phyloP scores from a whole-genome alignment of 148 eudicot species.

The Persicaria maculosa region DNA sequence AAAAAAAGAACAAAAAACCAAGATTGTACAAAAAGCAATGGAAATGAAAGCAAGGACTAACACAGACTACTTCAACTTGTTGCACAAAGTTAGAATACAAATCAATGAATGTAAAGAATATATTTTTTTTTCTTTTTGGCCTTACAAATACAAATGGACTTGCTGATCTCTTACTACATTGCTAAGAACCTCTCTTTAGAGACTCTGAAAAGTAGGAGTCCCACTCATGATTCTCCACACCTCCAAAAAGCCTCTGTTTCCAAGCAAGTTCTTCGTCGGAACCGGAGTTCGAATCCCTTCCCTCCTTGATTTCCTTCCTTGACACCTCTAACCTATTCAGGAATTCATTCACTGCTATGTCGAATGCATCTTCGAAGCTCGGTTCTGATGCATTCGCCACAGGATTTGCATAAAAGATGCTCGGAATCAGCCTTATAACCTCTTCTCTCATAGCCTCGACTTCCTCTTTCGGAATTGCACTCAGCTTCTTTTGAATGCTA shows the following conservation, averaged over 20 bases:
- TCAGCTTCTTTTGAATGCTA: slow-evolving; percentile 56
- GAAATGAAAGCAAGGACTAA: too few relatives aligned
- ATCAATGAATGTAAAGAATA: too few relatives aligned
- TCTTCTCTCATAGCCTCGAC: slow-evolving; percentile 68
- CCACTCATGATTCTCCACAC: not conserved
- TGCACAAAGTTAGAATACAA: not conserved
- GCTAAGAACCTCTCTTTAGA: not conserved
- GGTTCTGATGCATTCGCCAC: slow-evolving; percentile 51
- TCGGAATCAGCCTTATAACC: slow-evolving; percentile 76
- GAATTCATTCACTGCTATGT: slow-evolving; percentile 51
- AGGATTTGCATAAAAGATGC: slow-evolving; percentile 82
- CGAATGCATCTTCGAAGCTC: slow-evolving; percentile 77
- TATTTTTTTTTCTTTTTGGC: too few relatives aligned
- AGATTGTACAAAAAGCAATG: too few relatives aligned
- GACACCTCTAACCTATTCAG: slow-evolving; percentile 17
- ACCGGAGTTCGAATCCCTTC: slow-evolving; percentile 5
- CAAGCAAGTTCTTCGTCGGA: not conserved
- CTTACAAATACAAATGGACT: too few relatives aligned
- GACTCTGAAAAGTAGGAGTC: not conserved
- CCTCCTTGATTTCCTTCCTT: slow-evolving; percentile 16
- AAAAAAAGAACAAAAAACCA: too few relatives aligned
- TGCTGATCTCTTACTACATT: not conserved
- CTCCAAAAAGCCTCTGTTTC: not conserved
- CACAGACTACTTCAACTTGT: too few relatives aligned
- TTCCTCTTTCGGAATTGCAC: slow-evolving; percentile 46